Evolutionary conservation across 371 early-diverging fungal species (phyloP).

Genomic region (Zopfochytrium polystomum): DNA sequence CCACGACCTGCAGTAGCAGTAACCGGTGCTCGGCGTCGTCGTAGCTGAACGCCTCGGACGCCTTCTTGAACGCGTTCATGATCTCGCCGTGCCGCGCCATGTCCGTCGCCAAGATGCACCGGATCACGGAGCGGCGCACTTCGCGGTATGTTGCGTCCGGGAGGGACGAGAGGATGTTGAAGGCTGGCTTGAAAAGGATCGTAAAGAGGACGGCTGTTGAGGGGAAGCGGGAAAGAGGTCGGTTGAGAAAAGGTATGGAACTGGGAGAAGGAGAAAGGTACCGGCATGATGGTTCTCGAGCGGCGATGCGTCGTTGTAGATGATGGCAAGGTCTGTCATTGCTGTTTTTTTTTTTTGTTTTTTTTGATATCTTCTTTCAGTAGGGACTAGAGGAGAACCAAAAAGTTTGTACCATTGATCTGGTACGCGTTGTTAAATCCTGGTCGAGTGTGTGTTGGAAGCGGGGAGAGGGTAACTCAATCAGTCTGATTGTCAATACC

Average conservation of each 20-base stretch:
- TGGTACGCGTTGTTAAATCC: slow-evolving; percentile 50
- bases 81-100: slow-evolving; percentile 50
- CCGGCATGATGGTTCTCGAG: slow-evolving; percentile 53
- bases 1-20: slow-evolving; percentile 40
- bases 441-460: no score
- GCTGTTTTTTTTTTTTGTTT: slow-evolving; percentile 18
- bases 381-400: background rate
- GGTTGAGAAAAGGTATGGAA: background rate
- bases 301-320: slow-evolving; percentile 50
- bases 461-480: no score
- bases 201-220: slow-evolving; percentile 40
- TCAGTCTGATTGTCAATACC: no score
- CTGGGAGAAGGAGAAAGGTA: background rate
- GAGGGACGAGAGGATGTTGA: slow-evolving; percentile 38
- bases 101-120: slow-evolving; percentile 49
- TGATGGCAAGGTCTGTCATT: slow-evolving; percentile 42
- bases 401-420: slow-evolving; percentile 32
- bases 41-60: slow-evolving; percentile 34
- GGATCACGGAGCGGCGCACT: slow-evolving; percentile 37
- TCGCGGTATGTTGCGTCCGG: slow-evolving; percentile 32
- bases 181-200: slow-evolving; percentile 31
- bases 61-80: slow-evolving; percentile 40
- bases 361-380: no score
- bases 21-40: slow-evolving; percentile 40
- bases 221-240: background rate